Base-by-base conservation (phyloP, 2,329 filamentous ascomycete species). In the Zasmidium angulare region DNA sequence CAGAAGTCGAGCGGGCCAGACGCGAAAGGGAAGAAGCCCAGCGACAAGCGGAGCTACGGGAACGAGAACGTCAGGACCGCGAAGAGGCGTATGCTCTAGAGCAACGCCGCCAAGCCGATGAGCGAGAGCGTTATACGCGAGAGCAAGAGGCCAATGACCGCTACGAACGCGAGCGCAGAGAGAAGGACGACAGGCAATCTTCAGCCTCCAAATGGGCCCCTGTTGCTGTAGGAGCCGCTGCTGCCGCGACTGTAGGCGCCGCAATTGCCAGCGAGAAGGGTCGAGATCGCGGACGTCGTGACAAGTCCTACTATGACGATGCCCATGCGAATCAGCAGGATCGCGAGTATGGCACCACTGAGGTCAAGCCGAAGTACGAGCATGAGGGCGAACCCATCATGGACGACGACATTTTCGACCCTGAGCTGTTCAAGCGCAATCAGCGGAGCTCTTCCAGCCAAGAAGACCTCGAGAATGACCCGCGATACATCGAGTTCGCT, bases 331-430 rank as follows among this genome's bases (percentile, higher is more conserved):
- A 29, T n/a, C 48, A 17, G 7, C 10, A n/a, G 17, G 14, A 21
- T 6, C 31, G 24, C 21, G 63, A 59, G 12, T 65, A 65, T 50
- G 59, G 61, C 46, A 59, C 63, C 9, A 53, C 57, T 6, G 65
- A 71, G 46, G 68, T 72, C 56, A 65, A 61, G 46, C 72, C 74
- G 1, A 63, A 64, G 36, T 66, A 68, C 17, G 71, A 72, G 49
- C 70, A 74, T 21, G 69, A 69, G 26, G 73, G 77, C 20, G 70
- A 72, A 26, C 71, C 72, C 4, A 67, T 77, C 23, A 74, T 74
- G 56, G 77, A 80, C 50, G 79, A 81, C 14, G 78, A 79, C 17
- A 74, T 81, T 36, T 78, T 76, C 64, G 74, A 81, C 47, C 78
- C 75, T 0, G 71, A 79, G 40, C 75, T 78, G 43, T 81, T 81